A percentile compares a stretch with the other conserved stretches of the same genome.
These are phyloP conservation scores for Immersiella caudata DNA, from an alignment of 495 filamentous ascomycete species.

Conservation along the genomic window DNA sequence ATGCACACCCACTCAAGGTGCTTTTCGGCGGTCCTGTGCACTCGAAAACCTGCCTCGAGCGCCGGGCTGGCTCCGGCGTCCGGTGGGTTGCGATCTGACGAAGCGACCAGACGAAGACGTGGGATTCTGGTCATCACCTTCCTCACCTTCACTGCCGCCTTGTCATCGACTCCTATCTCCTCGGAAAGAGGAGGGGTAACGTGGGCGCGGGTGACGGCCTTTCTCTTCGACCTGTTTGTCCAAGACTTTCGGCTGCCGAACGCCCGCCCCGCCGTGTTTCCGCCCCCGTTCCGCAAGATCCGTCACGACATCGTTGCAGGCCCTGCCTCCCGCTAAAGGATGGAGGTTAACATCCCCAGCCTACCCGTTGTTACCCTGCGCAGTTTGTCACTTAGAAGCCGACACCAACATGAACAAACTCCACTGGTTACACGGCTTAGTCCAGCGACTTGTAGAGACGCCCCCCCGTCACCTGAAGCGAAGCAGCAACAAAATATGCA, in stretches of 20 bases:
- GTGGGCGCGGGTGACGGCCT: neutral
- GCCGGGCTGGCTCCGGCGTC: neutral
- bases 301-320: neutral
- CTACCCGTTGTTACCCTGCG: constrained; percentile 9
- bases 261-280: neutral
- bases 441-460: constrained; percentile 6
- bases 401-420: constrained; percentile 5
- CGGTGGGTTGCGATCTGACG: neutral
- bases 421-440: neutral
- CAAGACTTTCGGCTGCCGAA: neutral
- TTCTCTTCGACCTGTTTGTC: neutral
- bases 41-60: neutral
- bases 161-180: neutral
- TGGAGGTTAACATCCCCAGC: neutral
- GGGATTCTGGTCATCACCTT: neutral
- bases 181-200: neutral
- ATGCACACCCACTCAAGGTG: constrained; percentile 3
- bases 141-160: neutral
- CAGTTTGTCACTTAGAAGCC: constrained; percentile 8
- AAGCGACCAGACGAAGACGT: neutral
- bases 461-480: neutral
- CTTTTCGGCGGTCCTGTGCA: neutral
- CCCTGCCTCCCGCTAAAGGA: neutral
- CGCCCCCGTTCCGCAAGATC: constrained; percentile 1
- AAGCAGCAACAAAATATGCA: neutral